Base-by-base conservation (phyloP, 1,284 basidiomycete species). In the Ganoderma sinense region DNA sequence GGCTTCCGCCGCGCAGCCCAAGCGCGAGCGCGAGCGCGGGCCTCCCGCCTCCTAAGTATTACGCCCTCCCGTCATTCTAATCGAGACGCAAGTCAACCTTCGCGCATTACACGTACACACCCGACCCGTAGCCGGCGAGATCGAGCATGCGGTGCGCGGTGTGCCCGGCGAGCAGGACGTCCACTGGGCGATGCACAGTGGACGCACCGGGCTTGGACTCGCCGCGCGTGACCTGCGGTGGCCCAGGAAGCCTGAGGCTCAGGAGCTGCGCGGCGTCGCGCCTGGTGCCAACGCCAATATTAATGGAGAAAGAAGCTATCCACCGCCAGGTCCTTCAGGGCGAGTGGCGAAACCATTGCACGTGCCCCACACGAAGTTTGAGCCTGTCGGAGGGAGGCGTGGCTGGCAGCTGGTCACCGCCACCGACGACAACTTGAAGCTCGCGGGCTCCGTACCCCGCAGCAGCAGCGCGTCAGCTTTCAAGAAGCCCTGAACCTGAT, bases 111-210 rank as follows among this genome's bases (percentile, higher is more conserved):
- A 16, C 36, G 10, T 29, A 29, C n/a, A 13, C 18, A 59, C 33
- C 39, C 23, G 20, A 29, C 23, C 26, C 20, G 43, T 64, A 33
- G 18, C 67, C 67, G 67, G 51, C 36, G 40, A 59, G 67, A 41
- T 62, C 43, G 40, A 59, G 67, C 20, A 40, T 64, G 67, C 67
- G 62, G 43, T 68, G 67, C 55, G 45, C 16, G 62, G 43, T 68
- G 67, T 55, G 45, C 16, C 14, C 56, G 36, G 36, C 36, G 51
- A 64, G 56, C 13, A 62, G 39, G 51, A 56, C 39, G 39, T 39
- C 20, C 58, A 39, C n/a, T n/a, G 20, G 66, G 66, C 66, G 40
- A 36, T 67, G 66, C 66, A n/a, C 18, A 36, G 39, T 58, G 16
- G 45, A 48, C 7, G 16, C 33, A n/a, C n/a, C n/a, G 58, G 33